These are phyloP conservation scores for Globisporangium apiculatum DNA, from an alignment of 352 stramenopile genomes.

Conservation along the genomic window DNA sequence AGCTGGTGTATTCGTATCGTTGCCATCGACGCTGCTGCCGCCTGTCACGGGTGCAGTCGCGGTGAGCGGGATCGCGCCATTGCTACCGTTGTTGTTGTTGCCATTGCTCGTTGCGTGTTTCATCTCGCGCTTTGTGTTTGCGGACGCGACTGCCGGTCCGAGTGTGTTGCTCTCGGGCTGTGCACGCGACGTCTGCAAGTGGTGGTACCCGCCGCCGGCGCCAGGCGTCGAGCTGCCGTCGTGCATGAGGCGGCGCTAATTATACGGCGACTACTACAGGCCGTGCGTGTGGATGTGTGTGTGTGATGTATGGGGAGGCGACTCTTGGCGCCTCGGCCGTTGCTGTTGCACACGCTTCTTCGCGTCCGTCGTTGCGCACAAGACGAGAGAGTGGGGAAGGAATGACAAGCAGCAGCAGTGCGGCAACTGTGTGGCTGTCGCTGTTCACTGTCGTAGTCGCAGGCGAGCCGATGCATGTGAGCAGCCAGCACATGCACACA, in stretches of 20 bases:
- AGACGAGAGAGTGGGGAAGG: too few relatives aligned
- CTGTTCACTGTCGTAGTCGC: too few relatives aligned
- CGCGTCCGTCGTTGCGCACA: background rate
- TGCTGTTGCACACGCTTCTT: too few relatives aligned
- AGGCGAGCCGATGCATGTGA: too few relatives aligned
- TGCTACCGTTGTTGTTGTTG: background rate
- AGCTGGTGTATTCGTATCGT: background rate
- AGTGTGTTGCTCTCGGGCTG: conserved; percentile 3
- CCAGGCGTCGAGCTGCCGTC: conserved; percentile 5
- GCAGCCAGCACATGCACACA: too few relatives aligned
- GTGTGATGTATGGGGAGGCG: too few relatives aligned
- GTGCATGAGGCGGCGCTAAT: conserved; percentile 1
- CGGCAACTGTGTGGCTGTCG: too few relatives aligned
- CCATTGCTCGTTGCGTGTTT: conserved; percentile 6
- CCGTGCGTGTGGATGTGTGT: background rate
- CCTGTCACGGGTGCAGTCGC: conserved; percentile 6
- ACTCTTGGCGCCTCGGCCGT: too few relatives aligned
- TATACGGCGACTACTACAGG: conserved; percentile 1
- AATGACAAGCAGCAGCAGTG: too few relatives aligned
- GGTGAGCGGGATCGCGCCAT: conserved; percentile 3
- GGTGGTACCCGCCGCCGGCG: conserved; percentile 16
- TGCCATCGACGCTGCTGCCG: background rate
- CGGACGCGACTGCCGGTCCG: background rate
- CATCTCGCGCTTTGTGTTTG: conserved; percentile 8
- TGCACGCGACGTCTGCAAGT: conserved; percentile 26